Conservation (phyloP, 306 rosid genomes). For the Gillenia trifoliata region DNA sequence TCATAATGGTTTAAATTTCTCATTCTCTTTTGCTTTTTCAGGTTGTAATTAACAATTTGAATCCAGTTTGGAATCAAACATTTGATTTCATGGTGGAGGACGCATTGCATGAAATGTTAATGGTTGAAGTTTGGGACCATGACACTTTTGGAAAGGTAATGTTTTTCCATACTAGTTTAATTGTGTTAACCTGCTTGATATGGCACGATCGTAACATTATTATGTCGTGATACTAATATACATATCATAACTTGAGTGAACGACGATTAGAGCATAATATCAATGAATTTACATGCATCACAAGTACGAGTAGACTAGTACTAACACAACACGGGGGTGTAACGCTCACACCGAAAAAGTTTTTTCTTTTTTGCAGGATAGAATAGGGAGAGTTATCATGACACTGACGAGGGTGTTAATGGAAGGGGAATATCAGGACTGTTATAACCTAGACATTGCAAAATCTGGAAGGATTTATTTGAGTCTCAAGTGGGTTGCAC, state of each 20-base stretch:
- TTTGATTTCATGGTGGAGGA: constrained; percentile 96
- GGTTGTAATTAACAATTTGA: constrained; percentile 78
- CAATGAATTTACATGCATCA: too few relatives aligned
- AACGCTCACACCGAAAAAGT: not conserved
- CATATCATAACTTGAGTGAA: not conserved
- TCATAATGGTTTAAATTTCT: not conserved
- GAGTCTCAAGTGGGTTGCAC: constrained; percentile 69
- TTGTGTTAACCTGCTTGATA: not conserved
- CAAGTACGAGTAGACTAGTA: too few relatives aligned
- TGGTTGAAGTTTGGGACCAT: constrained; percentile 82
- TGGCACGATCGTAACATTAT: not conserved
- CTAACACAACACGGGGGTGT: too few relatives aligned
- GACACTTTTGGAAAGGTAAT: constrained; percentile 93
- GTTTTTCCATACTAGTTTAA: constrained; percentile 8
- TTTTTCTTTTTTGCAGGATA: constrained; percentile 39
- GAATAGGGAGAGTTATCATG: constrained; percentile 69
- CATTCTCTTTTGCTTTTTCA: constrained; percentile 21
- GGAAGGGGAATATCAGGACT: constrained; percentile 67
- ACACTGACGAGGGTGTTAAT: constrained; percentile 68
- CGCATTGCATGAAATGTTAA: constrained; percentile 79
- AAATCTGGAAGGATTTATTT: constrained; percentile 62
- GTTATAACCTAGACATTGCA: constrained; percentile 48
- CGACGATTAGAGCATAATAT: too few relatives aligned
- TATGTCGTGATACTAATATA: not conserved
- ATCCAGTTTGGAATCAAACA: constrained; percentile 95